phyloP scores from a whole-genome alignment of 345 rosid species.

The Corymbia maculata region DNA sequence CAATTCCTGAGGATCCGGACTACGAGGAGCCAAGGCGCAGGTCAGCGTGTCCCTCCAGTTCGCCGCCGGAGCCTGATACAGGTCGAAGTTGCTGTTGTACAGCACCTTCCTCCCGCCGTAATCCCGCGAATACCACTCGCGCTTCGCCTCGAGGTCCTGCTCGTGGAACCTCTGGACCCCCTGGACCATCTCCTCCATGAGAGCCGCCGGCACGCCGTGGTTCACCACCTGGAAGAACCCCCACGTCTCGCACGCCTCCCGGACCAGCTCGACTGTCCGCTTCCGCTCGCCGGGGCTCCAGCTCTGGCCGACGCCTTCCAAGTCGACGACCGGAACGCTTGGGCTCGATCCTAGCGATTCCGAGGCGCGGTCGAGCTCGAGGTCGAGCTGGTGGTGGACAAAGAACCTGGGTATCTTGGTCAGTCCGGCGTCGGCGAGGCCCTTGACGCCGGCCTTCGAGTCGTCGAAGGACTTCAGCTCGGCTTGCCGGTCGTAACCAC shows the following conservation, averaged over 20 bases:
- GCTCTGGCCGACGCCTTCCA: background rate
- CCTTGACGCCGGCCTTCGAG: background rate
- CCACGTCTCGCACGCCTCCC: conserved; percentile 27
- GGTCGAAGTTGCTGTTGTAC: conserved; percentile 24
- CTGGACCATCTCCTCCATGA: conserved; percentile 13
- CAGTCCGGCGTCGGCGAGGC: background rate
- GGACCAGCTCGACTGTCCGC: conserved; percentile 3
- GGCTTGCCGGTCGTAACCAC: background rate
- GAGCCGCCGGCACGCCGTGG: conserved; percentile 17
- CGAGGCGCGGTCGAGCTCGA: background rate
- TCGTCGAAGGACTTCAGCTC: conserved; percentile 3
- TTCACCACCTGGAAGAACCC: conserved; percentile 36
- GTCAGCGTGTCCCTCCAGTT: conserved; percentile 32
- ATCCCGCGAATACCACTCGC: conserved; percentile 15
- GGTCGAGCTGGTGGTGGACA: background rate
- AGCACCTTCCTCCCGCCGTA: background rate
- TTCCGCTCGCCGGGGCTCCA: background rate
- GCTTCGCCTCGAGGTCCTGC: conserved; percentile 20
- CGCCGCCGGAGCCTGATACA: conserved; percentile 9
- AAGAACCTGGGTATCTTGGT: background rate
- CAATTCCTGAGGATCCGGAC: conserved; percentile 21
- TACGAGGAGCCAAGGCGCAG: conserved; percentile 16
- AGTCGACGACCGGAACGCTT: conserved; percentile 22
- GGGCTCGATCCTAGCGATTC: background rate
- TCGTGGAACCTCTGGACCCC: conserved; percentile 28